Evolutionary conservation across 1,139 yeast genomes (phyloP).

Genomic region (Zygoascus sp.): DNA sequence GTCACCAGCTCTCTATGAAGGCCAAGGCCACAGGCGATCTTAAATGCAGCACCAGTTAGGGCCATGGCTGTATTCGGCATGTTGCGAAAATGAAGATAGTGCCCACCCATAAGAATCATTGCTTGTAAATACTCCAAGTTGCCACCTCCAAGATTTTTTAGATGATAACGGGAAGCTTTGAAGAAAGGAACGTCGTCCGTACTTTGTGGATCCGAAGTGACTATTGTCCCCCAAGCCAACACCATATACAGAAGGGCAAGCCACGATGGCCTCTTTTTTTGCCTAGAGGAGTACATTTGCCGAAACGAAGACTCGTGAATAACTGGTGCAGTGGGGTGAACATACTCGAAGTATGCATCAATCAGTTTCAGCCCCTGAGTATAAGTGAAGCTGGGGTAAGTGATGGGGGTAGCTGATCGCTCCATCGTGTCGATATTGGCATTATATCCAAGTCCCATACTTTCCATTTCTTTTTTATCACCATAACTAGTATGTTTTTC

Average conservation of each 20-base stretch:
- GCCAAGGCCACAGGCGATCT: slow-evolving; percentile 13
- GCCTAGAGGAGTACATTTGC: slow-evolving; percentile 6
- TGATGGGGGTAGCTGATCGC: background rate
- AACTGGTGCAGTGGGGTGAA: slow-evolving; percentile 14
- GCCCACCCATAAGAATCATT: slow-evolving; percentile 12
- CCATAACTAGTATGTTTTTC: background rate
- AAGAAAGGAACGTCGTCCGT: slow-evolving; percentile 11
- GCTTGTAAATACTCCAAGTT: slow-evolving; percentile 12
- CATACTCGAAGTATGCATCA: slow-evolving; percentile 14
- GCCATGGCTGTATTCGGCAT: slow-evolving; percentile 15
- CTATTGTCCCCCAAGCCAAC: slow-evolving; percentile 14
- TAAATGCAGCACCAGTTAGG: slow-evolving; percentile 14
- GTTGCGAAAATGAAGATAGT: slow-evolving; percentile 13
- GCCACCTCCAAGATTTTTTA: slow-evolving; percentile 9
- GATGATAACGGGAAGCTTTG: slow-evolving; percentile 5
- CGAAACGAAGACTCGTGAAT: slow-evolving; percentile 11
- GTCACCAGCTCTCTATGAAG: slow-evolving; percentile 13
- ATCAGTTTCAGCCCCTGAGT: slow-evolving; percentile 12
- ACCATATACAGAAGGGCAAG: slow-evolving; percentile 14
- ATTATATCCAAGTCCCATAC: background rate
- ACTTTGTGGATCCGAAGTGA: slow-evolving; percentile 1
- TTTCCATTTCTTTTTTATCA: background rate
- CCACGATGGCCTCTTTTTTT: slow-evolving; percentile 12
- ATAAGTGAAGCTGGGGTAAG: slow-evolving; percentile 1
- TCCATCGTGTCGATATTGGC: background rate